Percentiles rank a stretch among this genome's conserved stretches.
phyloP scores from a whole-genome alignment of 1,284 basidiomycete genomes.

The Puccinia hordei region DNA sequence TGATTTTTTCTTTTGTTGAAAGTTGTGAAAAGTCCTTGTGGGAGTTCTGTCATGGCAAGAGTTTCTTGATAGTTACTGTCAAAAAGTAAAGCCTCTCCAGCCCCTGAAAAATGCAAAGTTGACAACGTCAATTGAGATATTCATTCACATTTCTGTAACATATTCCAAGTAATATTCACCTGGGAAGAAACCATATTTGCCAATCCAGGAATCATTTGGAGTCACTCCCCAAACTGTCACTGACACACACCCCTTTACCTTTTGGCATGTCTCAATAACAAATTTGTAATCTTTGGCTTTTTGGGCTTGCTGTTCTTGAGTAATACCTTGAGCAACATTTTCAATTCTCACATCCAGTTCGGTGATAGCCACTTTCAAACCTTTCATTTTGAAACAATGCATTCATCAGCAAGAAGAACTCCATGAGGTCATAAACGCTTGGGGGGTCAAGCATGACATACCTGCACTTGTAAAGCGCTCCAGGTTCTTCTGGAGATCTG shows the following conservation, averaged over 20 bases:
- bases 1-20: no score
- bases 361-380: conserved; percentile 28
- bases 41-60: neutral
- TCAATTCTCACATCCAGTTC: conserved; percentile 36
- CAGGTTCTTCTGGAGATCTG: conserved; percentile 9
- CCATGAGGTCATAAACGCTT: no score
- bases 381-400: neutral
- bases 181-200: neutral
- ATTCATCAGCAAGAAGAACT: neutral
- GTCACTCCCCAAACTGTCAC: conserved; percentile 19
- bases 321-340: neutral
- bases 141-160: neutral
- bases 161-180: neutral
- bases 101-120: neutral
- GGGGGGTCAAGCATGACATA: neutral
- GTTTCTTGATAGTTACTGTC: neutral
- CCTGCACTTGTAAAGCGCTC: conserved; percentile 19
- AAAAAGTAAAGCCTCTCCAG: conserved; percentile 1
- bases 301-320: neutral
- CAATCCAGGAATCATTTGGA: conserved; percentile 26
- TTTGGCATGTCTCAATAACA: neutral
- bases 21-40: no score
- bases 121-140: neutral
- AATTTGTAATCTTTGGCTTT: neutral
- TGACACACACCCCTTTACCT: conserved; percentile 9